Evolutionary conservation across 768 basidiomycete genomes (phyloP).

Genomic region (Mycena vulgaris): DNA sequence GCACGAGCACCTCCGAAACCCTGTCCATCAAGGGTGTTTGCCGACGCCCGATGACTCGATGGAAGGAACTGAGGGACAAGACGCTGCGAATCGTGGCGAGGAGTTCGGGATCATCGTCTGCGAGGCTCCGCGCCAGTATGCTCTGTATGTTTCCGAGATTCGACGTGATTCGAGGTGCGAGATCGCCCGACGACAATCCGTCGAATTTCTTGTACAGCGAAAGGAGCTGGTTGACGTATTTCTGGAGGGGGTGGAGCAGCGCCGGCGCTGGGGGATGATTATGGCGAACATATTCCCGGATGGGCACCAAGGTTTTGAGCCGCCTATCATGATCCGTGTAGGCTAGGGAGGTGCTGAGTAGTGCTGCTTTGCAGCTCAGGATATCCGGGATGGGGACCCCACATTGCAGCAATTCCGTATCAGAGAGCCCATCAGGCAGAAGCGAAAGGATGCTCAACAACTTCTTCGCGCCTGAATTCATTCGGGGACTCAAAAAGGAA

Average conservation of each 20-base stretch:
- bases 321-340: not conserved
- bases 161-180: too few species aligned
- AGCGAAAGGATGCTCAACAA: conserved; percentile 4
- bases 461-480: not conserved
- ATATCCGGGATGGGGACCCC: not conserved
- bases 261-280: not conserved
- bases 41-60: too few species aligned
- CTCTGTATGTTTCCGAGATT: too few species aligned
- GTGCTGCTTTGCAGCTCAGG: conserved; percentile 2
- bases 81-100: too few species aligned
- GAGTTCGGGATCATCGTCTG: too few species aligned
- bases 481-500: not conserved
- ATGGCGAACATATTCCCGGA: conserved; percentile 15
- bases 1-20: too few species aligned
- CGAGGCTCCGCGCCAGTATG: too few species aligned
- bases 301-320: conserved; percentile 9
- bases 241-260: not conserved
- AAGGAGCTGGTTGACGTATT: not conserved
- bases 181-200: too few species aligned
- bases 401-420: conserved; percentile 9
- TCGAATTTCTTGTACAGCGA: not conserved
- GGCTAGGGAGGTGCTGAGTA: conserved; percentile 8
- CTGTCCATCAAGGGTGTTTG: too few species aligned
- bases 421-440: conserved; percentile 19
- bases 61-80: too few species aligned